phyloP scores from a whole-genome alignment of 108 stramenopile species.

The Pseudonitzschia multiseries region DNA sequence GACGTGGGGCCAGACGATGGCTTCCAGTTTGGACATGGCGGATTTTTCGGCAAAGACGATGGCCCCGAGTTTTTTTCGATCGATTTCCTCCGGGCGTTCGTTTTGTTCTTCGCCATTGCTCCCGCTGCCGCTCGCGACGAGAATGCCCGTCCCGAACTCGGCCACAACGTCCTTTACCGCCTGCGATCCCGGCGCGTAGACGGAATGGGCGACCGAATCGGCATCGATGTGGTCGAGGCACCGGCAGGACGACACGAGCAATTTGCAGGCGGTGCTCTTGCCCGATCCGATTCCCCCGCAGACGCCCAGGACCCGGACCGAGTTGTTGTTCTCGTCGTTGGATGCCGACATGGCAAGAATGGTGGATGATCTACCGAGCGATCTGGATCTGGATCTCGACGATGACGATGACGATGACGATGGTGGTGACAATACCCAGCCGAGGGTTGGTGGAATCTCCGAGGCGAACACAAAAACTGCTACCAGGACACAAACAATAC shows the following conservation, averaged over 20 bases:
- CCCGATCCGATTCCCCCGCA: conserved; percentile 84
- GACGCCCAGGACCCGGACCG: conserved; percentile 58
- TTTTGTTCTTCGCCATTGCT: conserved; percentile 17
- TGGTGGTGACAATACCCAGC: too few species aligned
- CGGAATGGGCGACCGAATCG: conserved; percentile 71
- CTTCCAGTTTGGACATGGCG: conserved; percentile 70
- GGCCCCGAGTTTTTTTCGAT: conserved; percentile 65
- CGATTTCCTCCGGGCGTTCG: conserved; percentile 30
- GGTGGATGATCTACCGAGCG: too few species aligned
- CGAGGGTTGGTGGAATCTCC: too few species aligned
- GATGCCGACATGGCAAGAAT: too few species aligned
- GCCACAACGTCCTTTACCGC: conserved; percentile 52
- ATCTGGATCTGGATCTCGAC: too few species aligned
- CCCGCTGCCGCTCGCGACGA: too few species aligned
- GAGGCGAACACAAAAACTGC: too few species aligned
- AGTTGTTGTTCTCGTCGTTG: background rate
- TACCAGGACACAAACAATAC: too few species aligned
- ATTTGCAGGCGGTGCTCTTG: conserved; percentile 69
- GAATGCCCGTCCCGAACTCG: conserved; percentile 62
- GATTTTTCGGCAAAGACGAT: conserved; percentile 73
- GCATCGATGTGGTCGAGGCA: conserved; percentile 67
- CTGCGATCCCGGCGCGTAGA: conserved; percentile 68
- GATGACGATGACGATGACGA: too few species aligned
- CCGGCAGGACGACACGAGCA: conserved; percentile 57
- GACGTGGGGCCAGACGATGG: conserved; percentile 84